Evolutionary conservation across 805 yeast genomes (phyloP), one percentile per base, ranked within the genome.

Genomic region (Candida morakotiae): DNA sequence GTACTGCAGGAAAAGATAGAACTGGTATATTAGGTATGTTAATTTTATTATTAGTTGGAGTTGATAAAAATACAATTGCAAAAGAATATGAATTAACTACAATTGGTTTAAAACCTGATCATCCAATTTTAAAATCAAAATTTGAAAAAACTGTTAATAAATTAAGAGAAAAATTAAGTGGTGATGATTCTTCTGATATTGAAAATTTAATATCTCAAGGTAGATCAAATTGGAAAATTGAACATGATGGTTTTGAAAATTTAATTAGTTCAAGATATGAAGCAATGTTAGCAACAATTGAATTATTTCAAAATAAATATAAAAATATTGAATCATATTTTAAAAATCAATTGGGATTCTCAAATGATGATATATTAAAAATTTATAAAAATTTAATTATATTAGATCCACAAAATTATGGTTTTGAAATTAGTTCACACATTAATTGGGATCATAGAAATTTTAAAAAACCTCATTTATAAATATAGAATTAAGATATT

Each of bases 1-100:
- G 95, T 59, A 77, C 89, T 3, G 91, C 91, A 1, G 95, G 95
- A 2, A 87, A 86, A 55, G 95, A 87, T 54, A 71, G 95, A 30
- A 86, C 95, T 0, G 95, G 95, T 0, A 68, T 85, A 10, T 53
- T 83, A 45, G 73, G 81, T 2, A 83, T 87, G 79, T 55, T 87
- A 42, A 63, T 86, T 4, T 64, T 86, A 31, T 60, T 77, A 14
- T 53, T 84, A 7, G 60, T 75, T 4, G 89, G 85, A 0, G 85
- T 86, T 3, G 87, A 82, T 42, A 66, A 69, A 9, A 75, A 76
- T 45, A 75, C 78, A 1, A 68, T 86, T 26, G 78, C 87, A 1
- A 72, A 79, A 45, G 96, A 87, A 51, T 87, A 85, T 51, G 93
- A 83, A 53, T 60, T 87, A 49, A 83, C 94, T 1, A 67, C 81